Percentiles rank a stretch among this genome's conserved stretches.
phyloP scores from a whole-genome alignment of 768 basidiomycete genomes.

The Naganishia onofrii region DNA sequence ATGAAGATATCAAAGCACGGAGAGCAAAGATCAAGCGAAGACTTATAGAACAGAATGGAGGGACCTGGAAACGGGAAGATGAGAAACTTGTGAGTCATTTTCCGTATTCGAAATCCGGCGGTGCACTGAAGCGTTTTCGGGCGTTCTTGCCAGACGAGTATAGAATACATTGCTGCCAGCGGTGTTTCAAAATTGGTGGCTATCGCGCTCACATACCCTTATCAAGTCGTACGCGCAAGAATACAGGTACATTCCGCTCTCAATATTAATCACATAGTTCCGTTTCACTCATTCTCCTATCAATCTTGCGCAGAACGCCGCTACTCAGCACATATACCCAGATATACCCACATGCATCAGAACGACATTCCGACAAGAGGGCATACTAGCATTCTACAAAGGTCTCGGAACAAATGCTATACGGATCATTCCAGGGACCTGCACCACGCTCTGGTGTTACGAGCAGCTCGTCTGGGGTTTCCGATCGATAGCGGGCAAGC shows the following conservation, averaged over 20 bases:
- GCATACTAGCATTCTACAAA: slow-evolving; percentile 83
- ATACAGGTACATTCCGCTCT: slow-evolving; percentile 66
- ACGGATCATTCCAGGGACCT: slow-evolving; percentile 92
- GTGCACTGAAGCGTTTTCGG: neutral
- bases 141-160: slow-evolving; percentile 66
- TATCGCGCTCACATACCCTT: slow-evolving; percentile 84
- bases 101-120: neutral
- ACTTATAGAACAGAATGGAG: slow-evolving; percentile 63
- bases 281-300: slow-evolving; percentile 2
- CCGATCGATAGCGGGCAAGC: slow-evolving; percentile 41
- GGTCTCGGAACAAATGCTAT: slow-evolving; percentile 91
- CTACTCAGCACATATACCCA: slow-evolving; percentile 60
- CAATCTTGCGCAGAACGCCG: slow-evolving; percentile 26
- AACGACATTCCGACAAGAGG: slow-evolving; percentile 77
- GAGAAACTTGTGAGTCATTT: slow-evolving; percentile 78
- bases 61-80: slow-evolving; percentile 65
- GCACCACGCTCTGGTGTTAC: slow-evolving; percentile 96
- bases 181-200: slow-evolving; percentile 84
- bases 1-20: slow-evolving; percentile 92
- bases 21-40: slow-evolving; percentile 68
- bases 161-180: slow-evolving; percentile 86
- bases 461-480: slow-evolving; percentile 56
- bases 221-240: slow-evolving; percentile 91
- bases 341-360: slow-evolving; percentile 76
- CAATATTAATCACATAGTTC: neutral